Conservation (phyloP, 2,329 filamentous ascomycete species). For the Fusarium guadeloupense region DNA sequence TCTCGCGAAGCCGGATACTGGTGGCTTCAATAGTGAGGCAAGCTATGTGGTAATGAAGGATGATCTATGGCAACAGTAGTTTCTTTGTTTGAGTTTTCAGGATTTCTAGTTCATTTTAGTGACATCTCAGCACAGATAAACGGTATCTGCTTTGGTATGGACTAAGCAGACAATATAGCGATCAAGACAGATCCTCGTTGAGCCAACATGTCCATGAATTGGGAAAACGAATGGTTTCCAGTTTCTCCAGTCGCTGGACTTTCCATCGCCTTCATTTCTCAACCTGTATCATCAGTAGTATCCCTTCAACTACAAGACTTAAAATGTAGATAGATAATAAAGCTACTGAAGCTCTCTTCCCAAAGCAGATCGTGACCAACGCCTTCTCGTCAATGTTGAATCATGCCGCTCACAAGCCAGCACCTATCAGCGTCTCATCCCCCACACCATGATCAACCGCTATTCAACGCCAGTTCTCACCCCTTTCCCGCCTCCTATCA, state of each 20-base stretch:
- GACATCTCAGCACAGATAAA: neutral
- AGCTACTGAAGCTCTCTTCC: neutral
- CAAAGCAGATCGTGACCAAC: neutral
- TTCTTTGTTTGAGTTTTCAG: neutral
- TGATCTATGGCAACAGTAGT: neutral
- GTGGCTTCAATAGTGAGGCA: neutral
- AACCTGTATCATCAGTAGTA: too few species aligned
- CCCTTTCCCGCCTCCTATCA: neutral
- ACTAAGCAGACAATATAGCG: too few species aligned
- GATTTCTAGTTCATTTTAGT: neutral
- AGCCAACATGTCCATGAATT: too few species aligned
- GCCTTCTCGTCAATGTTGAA: slow-evolving; percentile 13
- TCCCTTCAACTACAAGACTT: neutral
- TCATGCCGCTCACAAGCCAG: neutral
- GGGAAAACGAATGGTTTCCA: too few species aligned
- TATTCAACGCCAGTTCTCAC: slow-evolving; percentile 7
- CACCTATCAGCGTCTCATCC: slow-evolving; percentile 4
- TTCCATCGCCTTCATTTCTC: too few species aligned
- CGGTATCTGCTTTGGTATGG: too few species aligned
- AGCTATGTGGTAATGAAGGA: neutral
- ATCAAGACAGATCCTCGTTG: too few species aligned
- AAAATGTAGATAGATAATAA: neutral
- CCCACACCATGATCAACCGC: slow-evolving; percentile 1
- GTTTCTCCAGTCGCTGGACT: too few species aligned
- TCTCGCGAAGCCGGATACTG: neutral